Evolutionary conservation across 495 filamentous ascomycete genomes (phyloP), one percentile per base, ranked within the genome.

Genomic region (Penicillium parvum): DNA sequence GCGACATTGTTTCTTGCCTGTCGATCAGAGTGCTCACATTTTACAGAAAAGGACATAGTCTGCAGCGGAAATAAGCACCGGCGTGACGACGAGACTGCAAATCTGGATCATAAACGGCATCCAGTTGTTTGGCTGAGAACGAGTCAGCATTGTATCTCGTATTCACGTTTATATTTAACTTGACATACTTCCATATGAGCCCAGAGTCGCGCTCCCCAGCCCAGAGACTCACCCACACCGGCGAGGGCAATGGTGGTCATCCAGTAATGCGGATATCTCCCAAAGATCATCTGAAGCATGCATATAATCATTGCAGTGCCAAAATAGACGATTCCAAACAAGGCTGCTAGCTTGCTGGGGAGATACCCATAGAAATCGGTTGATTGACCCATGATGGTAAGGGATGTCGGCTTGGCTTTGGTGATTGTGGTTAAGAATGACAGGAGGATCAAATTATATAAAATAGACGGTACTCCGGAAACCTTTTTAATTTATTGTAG

Each of bases 21-120:
- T 32, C 14, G 18, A 26, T 17, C 20, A 15, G 9, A n/a, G 7
- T 14, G 14, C 40, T 43, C n/a, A 43, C 40, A 43, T 26, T 28
- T 43, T 35, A 10, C 40, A 43, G 4, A 43, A 43, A 8, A 43
- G 40, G 21, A 43, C 23, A 43, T 43, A 43, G 20, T 29, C 32
- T 9, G 32, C 32, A 5, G 40, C 40, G 7, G 40, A 43, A n/a
- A 43, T n/a, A 9, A 35, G 20, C 4, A 43, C 40, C 2, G 40
- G 40, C n/a, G n/a, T 35, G 21, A 43, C 15, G 19, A 14, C 22
- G 14, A 43, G 30, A 36, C 40, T 43, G 21, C 40, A 43, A n/a
- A 43, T 35, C 18, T 43, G 40, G 16, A 43, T 43, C 40, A 43
- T 36, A 16, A 35, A 43, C 6, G 40, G 20, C 40, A 43, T 35